phyloP scores from a whole-genome alignment of 1,284 basidiomycete species.

The Heterobasidion annosum region DNA sequence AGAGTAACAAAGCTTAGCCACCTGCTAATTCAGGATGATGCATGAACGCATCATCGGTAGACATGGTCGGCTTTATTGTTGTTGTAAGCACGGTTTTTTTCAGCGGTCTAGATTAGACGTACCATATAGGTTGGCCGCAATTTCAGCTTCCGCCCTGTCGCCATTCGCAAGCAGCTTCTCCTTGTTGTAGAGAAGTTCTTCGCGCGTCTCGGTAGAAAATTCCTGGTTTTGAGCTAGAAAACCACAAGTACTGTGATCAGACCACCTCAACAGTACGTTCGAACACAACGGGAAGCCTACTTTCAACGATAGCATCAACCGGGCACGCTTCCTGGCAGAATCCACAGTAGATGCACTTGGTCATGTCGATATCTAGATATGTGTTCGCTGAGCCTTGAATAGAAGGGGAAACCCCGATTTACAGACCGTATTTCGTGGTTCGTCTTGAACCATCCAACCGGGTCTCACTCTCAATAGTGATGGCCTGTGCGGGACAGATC shows the following conservation, averaged over 20 bases:
- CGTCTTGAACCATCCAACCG: constrained; percentile 92
- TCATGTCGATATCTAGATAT: constrained; percentile 86
- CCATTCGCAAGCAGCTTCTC: constrained; percentile 95
- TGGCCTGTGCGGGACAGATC: constrained; percentile 98
- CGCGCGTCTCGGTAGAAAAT: constrained; percentile 95
- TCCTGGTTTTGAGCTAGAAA: constrained; percentile 86
- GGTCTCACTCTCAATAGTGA: constrained; percentile 98
- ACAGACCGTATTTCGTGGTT: constrained; percentile 91
- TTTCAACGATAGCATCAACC: constrained; percentile 99
- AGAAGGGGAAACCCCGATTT: constrained; percentile 3
- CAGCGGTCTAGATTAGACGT: constrained; percentile 19
- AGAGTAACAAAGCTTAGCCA: neutral
- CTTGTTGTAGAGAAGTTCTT: constrained; percentile 99
- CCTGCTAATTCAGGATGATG: neutral
- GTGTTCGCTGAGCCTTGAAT: neutral
- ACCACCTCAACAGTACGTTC: neutral
- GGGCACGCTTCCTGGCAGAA: constrained; percentile 99
- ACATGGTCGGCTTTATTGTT: constrained; percentile 46
- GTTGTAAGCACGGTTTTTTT: constrained; percentile 9
- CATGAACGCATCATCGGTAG: constrained; percentile 35
- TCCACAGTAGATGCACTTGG: constrained; percentile 95
- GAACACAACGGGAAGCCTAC: constrained; percentile 40
- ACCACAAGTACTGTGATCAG: constrained; percentile 4
- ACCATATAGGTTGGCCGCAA: constrained; percentile 89
- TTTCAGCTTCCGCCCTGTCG: constrained; percentile 93